A percentile compares a stretch with the other conserved stretches of the same genome.
Conservation (phyloP, 1,284 basidiomycete species). For the Puccinia triticina region DNA sequence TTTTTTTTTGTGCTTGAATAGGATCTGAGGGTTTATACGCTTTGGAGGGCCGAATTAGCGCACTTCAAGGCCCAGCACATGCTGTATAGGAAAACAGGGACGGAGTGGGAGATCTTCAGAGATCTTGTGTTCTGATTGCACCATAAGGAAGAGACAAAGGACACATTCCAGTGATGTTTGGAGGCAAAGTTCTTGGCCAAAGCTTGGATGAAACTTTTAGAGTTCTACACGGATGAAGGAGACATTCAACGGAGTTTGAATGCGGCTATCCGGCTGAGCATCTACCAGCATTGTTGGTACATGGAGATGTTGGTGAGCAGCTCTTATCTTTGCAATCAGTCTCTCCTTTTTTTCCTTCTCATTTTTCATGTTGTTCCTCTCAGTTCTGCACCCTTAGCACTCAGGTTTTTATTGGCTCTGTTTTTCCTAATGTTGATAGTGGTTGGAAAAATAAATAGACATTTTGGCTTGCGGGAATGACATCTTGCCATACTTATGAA, state of each 20-base stretch:
- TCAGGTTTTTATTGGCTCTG: too few relatives aligned
- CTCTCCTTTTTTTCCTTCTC: too few relatives aligned
- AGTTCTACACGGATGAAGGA: too few relatives aligned
- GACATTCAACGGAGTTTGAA: constrained; percentile 88
- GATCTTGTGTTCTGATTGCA: constrained; percentile 88
- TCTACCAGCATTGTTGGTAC: constrained; percentile 74
- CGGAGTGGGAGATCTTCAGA: constrained; percentile 98
- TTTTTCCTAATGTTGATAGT: too few relatives aligned
- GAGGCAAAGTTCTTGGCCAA: constrained; percentile 86
- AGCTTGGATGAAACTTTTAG: constrained; percentile 87
- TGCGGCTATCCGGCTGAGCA: constrained; percentile 85
- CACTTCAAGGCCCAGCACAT: too few relatives aligned
- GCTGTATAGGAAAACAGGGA: constrained; percentile 91
- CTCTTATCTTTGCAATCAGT: too few relatives aligned
- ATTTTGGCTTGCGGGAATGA: too few relatives aligned
- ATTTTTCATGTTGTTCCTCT: too few relatives aligned
- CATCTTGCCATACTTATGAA: too few relatives aligned
- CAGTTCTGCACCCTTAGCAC: too few relatives aligned
- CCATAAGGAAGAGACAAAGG: constrained; percentile 96
- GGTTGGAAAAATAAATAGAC: too few relatives aligned
- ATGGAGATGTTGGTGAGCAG: constrained; percentile 60
- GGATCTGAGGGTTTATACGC: constrained; percentile 97
- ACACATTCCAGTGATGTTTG: constrained; percentile 91
- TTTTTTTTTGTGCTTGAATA: constrained; percentile 58
- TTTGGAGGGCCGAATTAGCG: constrained; percentile 97